Conservation (phyloP, 2,329 filamentous ascomycete species). For the Claviceps sorghi region DNA sequence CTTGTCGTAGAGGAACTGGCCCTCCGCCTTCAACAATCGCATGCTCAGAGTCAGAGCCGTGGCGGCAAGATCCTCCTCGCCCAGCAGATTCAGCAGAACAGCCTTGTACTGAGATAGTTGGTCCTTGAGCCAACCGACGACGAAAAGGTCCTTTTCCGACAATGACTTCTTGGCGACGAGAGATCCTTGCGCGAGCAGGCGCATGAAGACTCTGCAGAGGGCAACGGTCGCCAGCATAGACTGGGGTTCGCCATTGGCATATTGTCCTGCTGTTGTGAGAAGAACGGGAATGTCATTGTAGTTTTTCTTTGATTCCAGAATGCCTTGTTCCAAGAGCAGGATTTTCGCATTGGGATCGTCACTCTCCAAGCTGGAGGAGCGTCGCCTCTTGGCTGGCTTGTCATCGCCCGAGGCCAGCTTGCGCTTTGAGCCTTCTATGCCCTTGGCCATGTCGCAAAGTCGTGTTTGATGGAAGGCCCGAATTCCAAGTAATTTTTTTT, state of each 20-base stretch:
- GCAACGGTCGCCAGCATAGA: constrained; percentile 60
- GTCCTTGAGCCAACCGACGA: constrained; percentile 66
- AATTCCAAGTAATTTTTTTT: neutral
- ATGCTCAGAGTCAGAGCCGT: constrained; percentile 67
- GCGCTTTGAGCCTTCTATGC: constrained; percentile 27
- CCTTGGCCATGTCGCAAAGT: constrained; percentile 15
- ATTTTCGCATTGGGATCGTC: constrained; percentile 50
- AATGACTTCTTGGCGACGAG: constrained; percentile 50
- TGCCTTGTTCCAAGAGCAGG: constrained; percentile 61
- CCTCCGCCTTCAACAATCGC: constrained; percentile 71
- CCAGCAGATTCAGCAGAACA: constrained; percentile 46
- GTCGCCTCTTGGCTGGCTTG: constrained; percentile 35
- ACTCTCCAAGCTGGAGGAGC: constrained; percentile 30
- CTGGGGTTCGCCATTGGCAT: constrained; percentile 33
- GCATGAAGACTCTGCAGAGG: constrained; percentile 73
- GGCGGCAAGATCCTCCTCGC: constrained; percentile 46
- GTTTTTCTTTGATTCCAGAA: constrained; percentile 73
- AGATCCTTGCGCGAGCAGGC: constrained; percentile 59
- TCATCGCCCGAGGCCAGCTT: constrained; percentile 32
- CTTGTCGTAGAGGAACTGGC: constrained; percentile 42
- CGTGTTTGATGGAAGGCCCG: neutral
- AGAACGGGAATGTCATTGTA: constrained; percentile 80
- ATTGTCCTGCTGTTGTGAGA: constrained; percentile 39
- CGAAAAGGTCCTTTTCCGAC: constrained; percentile 58
- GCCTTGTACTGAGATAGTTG: constrained; percentile 57